phyloP scores from a whole-genome alignment of 2,329 filamentous ascomycete genomes.

The Diplocarpon rosae region DNA sequence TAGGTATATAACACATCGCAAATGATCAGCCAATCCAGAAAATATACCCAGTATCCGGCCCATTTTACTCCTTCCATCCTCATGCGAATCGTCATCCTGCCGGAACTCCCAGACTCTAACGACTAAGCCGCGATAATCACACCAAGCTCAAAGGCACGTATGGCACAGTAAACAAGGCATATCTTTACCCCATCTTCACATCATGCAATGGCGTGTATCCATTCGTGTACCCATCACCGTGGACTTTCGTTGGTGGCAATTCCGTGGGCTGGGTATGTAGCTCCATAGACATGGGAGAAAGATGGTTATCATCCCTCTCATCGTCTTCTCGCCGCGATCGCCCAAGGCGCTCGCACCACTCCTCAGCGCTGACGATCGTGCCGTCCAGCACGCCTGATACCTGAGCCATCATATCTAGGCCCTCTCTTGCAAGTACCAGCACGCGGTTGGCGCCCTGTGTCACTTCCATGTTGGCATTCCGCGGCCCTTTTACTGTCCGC shows the following conservation, averaged over 20 bases:
- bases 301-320: slow-evolving; percentile 8
- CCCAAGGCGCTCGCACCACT: slow-evolving; percentile 76
- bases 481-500: slow-evolving; percentile 21
- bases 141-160: background rate
- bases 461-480: slow-evolving; percentile 32
- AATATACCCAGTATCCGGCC: background rate
- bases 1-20: background rate
- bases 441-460: slow-evolving; percentile 61
- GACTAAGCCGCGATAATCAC: background rate
- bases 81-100: background rate
- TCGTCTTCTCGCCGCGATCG: slow-evolving; percentile 26
- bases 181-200: background rate
- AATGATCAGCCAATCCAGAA: background rate
- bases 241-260: slow-evolving; percentile 9
- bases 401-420: slow-evolving; percentile 87
- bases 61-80: background rate
- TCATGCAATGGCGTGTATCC: background rate
- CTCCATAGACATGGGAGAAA: background rate
- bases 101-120: background rate
- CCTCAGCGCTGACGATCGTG: slow-evolving; percentile 81
- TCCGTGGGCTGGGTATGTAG: slow-evolving; percentile 5
- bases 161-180: background rate
- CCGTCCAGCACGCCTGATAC: slow-evolving; percentile 80
- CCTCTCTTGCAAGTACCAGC: slow-evolving; percentile 77
- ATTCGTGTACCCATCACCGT: background rate